phyloP scores from a whole-genome alignment of 2,329 filamentous ascomycete genomes.

The Aspergillus thermomutatus region DNA sequence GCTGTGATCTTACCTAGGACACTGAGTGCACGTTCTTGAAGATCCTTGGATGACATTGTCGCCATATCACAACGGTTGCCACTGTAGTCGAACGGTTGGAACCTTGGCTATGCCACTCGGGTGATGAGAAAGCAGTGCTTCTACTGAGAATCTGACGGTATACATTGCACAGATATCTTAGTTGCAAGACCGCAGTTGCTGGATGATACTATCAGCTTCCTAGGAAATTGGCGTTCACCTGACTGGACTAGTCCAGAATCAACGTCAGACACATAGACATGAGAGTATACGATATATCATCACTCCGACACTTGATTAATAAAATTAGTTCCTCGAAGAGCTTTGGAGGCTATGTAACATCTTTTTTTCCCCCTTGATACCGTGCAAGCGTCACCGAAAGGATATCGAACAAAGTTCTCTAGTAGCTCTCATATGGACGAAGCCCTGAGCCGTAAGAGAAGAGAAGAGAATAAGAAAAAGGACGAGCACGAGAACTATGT shows the following conservation, averaged over 20 bases:
- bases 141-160: not conserved
- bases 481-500: not conserved
- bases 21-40: not conserved
- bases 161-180: not conserved
- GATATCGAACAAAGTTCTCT: not conserved
- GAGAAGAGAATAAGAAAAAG: not conserved
- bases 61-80: not conserved
- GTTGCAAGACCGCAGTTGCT: not conserved
- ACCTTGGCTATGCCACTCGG: not conserved
- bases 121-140: not conserved
- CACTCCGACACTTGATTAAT: not conserved
- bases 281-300: not conserved
- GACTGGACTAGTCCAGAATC: conserved; percentile 10
- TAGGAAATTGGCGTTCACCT: conserved; percentile 6
- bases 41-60: not conserved
- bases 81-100: not conserved
- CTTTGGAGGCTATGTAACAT: not conserved
- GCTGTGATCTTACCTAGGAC: conserved; percentile 5
- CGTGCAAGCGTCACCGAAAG: not conserved
- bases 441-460: not conserved
- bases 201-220: not conserved
- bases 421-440: not conserved
- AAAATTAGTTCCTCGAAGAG: not conserved
- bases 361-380: not conserved
- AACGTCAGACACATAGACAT: not conserved